A percentile compares a stretch with the other conserved stretches of the same genome.
phyloP scores from a whole-genome alignment of 805 yeast genomes.

The Candida lessepsii region DNA sequence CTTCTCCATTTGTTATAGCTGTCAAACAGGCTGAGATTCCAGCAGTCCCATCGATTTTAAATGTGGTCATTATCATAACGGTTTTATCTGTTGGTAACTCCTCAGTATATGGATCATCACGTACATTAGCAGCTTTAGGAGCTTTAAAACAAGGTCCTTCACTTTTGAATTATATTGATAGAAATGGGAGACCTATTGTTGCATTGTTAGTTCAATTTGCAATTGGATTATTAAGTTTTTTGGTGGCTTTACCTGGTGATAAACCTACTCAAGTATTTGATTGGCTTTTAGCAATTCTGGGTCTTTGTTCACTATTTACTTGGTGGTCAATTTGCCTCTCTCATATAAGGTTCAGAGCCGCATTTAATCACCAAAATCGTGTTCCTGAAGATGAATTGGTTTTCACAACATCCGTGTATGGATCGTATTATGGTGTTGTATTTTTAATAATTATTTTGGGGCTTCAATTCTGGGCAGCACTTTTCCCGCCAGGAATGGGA shows the following conservation, averaged over 20 bases:
- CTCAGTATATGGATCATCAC: slow-evolving; percentile 34
- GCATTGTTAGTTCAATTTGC: slow-evolving; percentile 25
- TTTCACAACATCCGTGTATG: slow-evolving; percentile 26
- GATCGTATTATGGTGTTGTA: slow-evolving; percentile 34
- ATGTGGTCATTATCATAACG: slow-evolving; percentile 32
- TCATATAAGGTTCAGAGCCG: slow-evolving; percentile 30
- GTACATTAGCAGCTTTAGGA: slow-evolving; percentile 31
- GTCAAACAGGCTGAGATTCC: slow-evolving; percentile 29
- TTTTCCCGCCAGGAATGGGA: slow-evolving; percentile 34
- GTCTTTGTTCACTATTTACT: slow-evolving; percentile 29
- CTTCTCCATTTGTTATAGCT: slow-evolving; percentile 41
- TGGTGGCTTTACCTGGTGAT: slow-evolving; percentile 27
- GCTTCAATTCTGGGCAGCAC: slow-evolving; percentile 40
- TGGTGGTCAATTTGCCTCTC: slow-evolving; percentile 31
- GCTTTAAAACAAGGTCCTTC: slow-evolving; percentile 31
- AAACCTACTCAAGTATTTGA: slow-evolving; percentile 32
- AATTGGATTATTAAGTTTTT: slow-evolving; percentile 28
- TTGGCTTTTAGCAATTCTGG: slow-evolving; percentile 32
- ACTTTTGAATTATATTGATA: slow-evolving; percentile 27
- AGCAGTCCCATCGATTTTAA: slow-evolving; percentile 33
- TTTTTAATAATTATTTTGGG: slow-evolving; percentile 26
- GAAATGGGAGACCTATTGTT: slow-evolving; percentile 31
- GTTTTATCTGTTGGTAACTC: slow-evolving; percentile 37
- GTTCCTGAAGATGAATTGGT: slow-evolving; percentile 29
- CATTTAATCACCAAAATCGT: slow-evolving; percentile 23